Conservation (phyloP, 192 early-diverging fungal species). For the Mortierella claussenii region DNA sequence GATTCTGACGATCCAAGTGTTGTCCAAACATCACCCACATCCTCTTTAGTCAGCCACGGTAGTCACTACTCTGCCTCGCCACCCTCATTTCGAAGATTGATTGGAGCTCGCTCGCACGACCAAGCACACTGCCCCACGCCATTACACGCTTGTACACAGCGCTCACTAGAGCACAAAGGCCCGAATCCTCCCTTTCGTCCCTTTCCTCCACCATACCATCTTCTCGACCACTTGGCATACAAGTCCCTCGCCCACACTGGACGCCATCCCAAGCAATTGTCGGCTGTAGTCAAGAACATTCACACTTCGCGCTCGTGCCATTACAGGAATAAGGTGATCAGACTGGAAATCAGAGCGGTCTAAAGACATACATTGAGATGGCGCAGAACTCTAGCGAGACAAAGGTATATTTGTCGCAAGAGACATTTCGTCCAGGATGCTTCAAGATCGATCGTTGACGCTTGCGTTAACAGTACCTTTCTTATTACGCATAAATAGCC, state of each 20-base stretch:
- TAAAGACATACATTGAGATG: not conserved
- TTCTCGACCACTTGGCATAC: not conserved
- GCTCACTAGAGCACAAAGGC: too few species aligned
- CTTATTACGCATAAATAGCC: slow-evolving; percentile 8
- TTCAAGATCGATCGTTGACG: not conserved
- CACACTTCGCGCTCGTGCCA: not conserved
- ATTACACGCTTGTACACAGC: not conserved
- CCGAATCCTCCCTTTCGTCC: too few species aligned
- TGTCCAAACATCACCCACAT: too few species aligned
- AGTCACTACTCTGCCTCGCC: too few species aligned
- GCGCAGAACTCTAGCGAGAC: slow-evolving; percentile 11
- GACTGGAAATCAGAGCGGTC: not conserved
- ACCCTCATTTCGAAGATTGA: too few species aligned
- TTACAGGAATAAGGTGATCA: not conserved
- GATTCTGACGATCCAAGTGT: too few species aligned
- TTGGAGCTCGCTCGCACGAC: not conserved
- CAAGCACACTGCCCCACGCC: not conserved
- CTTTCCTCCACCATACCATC: too few species aligned
- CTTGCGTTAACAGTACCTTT: not conserved
- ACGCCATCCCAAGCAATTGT: not conserved
- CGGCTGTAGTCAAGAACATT: not conserved
- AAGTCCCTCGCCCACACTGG: not conserved
- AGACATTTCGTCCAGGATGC: not conserved
- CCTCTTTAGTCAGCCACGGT: too few species aligned
- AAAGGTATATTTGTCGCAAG: too few species aligned